These are phyloP conservation scores for Rhizoclosmatium globosum DNA, from an alignment of 192 early-diverging fungal genomes.

Conservation along the genomic window DNA sequence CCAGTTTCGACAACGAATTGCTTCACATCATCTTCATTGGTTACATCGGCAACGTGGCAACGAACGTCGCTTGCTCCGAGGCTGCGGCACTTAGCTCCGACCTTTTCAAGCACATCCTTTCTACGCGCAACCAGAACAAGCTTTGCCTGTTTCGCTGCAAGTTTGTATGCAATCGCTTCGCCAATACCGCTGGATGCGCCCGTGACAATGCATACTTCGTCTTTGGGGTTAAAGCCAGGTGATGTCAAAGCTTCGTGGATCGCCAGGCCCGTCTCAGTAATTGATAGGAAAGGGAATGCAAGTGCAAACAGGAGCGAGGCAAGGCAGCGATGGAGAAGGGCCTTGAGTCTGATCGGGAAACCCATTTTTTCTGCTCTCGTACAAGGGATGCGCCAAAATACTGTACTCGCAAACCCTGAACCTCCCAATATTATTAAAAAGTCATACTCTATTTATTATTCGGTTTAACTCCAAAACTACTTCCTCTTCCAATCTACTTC, in stretches of 20 bases:
- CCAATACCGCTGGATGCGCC: constrained; percentile 87
- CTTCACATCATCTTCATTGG: constrained; percentile 56
- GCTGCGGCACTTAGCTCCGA: constrained; percentile 56
- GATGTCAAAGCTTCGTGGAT: neutral
- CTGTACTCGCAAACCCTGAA: too few species aligned
- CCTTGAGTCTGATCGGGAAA: too few species aligned
- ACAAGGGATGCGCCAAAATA: too few species aligned
- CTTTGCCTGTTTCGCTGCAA: constrained; percentile 66
- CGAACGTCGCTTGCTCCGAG: constrained; percentile 26
- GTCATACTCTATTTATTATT: too few species aligned
- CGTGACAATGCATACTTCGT: constrained; percentile 63
- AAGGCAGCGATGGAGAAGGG: neutral
- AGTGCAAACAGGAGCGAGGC: neutral
- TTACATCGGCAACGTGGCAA: constrained; percentile 55
- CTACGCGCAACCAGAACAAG: constrained; percentile 75
- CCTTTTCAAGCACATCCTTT: constrained; percentile 52
- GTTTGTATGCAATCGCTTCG: constrained; percentile 66
- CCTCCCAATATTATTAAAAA: too few species aligned
- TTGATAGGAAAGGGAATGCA: neutral
- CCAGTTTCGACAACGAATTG: constrained; percentile 36
- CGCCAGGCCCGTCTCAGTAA: neutral
- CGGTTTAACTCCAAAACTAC: too few species aligned
- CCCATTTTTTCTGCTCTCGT: too few species aligned
- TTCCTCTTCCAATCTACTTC: neutral
- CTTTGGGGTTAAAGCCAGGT: neutral